Conservation (phyloP, 805 yeast genomes). For the Huiozyma sinensis region DNA sequence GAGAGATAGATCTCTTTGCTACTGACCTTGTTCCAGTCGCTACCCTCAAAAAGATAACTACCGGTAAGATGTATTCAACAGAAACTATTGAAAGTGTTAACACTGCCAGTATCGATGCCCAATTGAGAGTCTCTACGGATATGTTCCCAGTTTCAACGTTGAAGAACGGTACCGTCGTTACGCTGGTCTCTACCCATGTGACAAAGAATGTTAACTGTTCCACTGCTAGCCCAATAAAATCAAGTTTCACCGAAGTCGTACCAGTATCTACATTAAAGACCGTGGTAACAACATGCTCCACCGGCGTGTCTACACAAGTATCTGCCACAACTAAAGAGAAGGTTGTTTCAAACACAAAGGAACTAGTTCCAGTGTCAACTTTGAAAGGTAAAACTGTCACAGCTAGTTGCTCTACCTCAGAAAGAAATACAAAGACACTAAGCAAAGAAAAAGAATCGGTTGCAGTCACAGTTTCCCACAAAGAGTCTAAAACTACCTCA, state of each 20-base stretch:
- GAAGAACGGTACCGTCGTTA: background rate
- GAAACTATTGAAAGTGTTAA: background rate
- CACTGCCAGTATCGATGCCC: background rate
- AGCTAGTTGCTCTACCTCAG: background rate
- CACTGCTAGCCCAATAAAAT: background rate
- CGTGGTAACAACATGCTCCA: no score
- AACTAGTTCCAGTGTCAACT: background rate
- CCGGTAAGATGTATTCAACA: background rate
- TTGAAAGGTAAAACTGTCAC: background rate
- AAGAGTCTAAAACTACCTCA: no score
- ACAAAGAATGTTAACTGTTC: no score
- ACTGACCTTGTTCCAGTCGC: background rate
- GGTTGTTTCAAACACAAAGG: no score
- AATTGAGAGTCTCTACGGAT: background rate
- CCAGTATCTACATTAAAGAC: background rate
- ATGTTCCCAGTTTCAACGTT: constrained; percentile 1
- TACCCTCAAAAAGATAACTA: background rate
- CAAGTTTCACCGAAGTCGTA: background rate
- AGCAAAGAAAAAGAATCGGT: no score
- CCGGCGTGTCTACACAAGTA: no score
- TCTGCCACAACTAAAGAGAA: no score
- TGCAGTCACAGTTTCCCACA: no score
- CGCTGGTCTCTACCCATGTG: no score
- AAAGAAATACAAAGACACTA: no score
- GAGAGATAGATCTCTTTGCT: no score